phyloP scores from a whole-genome alignment of 2,329 filamentous ascomycete genomes.

The Fusarium brachygibbosum region DNA sequence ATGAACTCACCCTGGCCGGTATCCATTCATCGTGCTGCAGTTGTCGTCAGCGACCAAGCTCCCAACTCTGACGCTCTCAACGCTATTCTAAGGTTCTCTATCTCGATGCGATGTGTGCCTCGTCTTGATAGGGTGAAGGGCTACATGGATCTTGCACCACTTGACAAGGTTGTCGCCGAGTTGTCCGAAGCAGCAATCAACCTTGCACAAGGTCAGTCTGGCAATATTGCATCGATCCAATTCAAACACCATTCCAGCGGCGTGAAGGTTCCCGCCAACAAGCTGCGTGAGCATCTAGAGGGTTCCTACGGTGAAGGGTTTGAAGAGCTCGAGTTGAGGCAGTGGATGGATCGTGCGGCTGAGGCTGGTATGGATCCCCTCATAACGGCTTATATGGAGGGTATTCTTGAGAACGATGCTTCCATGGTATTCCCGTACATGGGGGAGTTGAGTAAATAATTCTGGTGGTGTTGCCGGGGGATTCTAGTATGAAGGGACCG shows the following conservation, averaged over 20 bases:
- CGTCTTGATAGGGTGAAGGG: background rate
- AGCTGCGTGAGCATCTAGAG: background rate
- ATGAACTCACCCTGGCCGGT: background rate
- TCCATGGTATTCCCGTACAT: conserved; percentile 1
- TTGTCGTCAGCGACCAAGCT: background rate
- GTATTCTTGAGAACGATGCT: conserved; percentile 1
- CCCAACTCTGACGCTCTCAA: conserved; percentile 1
- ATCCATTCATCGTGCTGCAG: background rate
- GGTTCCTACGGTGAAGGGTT: background rate
- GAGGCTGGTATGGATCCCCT: conserved; percentile 3
- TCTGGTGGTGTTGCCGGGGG: background rate
- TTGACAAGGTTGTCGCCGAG: background rate
- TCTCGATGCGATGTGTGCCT: conserved; percentile 1
- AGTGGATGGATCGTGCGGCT: background rate
- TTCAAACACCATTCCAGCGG: conserved; percentile 1
- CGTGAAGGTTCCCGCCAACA: background rate
- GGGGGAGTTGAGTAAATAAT: background rate
- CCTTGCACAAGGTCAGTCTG: background rate
- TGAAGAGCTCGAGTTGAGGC: background rate
- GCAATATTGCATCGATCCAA: background rate
- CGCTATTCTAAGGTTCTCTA: background rate
- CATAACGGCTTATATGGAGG: conserved; percentile 5
- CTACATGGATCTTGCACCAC: background rate
- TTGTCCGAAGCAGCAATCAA: background rate
- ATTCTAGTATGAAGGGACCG: background rate